Evolutionary conservation across 2,329 filamentous ascomycete species (phyloP).

Genomic region (Neonectria punicea): DNA sequence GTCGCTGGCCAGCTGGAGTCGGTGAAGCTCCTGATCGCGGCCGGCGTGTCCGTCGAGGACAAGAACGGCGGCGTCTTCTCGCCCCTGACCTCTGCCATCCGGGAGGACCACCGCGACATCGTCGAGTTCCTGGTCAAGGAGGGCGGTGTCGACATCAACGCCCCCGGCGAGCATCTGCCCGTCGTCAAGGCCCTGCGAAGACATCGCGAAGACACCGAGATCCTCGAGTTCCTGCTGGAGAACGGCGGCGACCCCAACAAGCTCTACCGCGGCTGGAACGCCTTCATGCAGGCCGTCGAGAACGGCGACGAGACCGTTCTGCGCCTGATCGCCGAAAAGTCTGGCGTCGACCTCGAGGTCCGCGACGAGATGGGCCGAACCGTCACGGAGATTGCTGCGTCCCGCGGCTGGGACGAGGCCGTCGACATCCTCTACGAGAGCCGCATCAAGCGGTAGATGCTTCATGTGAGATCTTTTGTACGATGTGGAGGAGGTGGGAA

Average conservation of each 20-base stretch:
- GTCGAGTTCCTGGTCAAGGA: constrained; percentile 70
- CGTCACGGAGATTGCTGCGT: constrained; percentile 67
- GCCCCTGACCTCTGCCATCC: constrained; percentile 73
- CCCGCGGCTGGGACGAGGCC: constrained; percentile 68
- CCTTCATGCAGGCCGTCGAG: constrained; percentile 72
- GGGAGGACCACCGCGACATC: constrained; percentile 70
- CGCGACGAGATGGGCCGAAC: constrained; percentile 64
- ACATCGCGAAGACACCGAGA: constrained; percentile 65
- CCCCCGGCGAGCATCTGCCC: constrained; percentile 76
- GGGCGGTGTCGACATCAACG: constrained; percentile 71
- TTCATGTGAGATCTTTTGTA: constrained; percentile 22
- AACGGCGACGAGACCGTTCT: constrained; percentile 68
- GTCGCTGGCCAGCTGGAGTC: constrained; percentile 73
- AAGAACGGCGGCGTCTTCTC: constrained; percentile 80
- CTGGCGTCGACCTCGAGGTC: constrained; percentile 62
- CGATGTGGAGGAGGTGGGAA: constrained; percentile 33
- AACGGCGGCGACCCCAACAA: constrained; percentile 75
- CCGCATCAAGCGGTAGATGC: constrained; percentile 29
- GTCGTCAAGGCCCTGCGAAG: constrained; percentile 75
- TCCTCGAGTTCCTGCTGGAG: constrained; percentile 70
- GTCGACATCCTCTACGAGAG: constrained; percentile 54
- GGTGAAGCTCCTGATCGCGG: constrained; percentile 71
- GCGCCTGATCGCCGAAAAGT: constrained; percentile 60
- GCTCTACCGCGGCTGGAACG: constrained; percentile 74
- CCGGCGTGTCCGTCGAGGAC: constrained; percentile 75